These are phyloP conservation scores for Exophiala alcalophila DNA, from an alignment of 2,329 filamentous ascomycete species.

Conservation along the genomic window DNA sequence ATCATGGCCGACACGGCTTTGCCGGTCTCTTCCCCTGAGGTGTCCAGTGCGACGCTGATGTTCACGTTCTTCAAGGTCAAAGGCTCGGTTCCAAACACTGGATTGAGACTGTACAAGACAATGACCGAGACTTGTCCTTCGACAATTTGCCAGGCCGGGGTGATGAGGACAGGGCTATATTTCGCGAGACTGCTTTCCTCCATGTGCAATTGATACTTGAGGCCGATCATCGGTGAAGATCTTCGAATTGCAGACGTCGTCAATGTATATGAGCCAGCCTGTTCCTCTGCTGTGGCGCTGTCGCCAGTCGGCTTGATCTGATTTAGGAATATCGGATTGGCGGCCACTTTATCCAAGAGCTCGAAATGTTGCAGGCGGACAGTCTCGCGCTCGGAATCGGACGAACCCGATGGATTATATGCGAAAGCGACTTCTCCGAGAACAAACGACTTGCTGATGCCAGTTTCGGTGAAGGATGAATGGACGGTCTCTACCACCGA, in stretches of 20 bases:
- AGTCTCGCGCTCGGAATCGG: constrained; percentile 52
- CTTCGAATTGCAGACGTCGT: constrained; percentile 68
- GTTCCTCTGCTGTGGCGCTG: constrained; percentile 39
- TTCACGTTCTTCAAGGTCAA: constrained; percentile 73
- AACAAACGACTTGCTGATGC: constrained; percentile 68
- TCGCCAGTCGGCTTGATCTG: constrained; percentile 15
- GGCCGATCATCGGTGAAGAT: constrained; percentile 67
- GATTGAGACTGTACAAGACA: constrained; percentile 80
- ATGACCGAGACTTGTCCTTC: constrained; percentile 82
- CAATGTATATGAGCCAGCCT: constrained; percentile 75
- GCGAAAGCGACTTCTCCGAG: constrained; percentile 86
- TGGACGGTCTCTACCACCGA: constrained; percentile 92
- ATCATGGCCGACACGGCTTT: constrained; percentile 48
- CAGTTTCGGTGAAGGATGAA: constrained; percentile 73
- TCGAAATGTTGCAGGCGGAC: constrained; percentile 86
- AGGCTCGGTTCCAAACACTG: constrained; percentile 50
- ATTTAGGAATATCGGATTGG: constrained; percentile 86
- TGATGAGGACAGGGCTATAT: constrained; percentile 70
- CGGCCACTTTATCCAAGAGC: constrained; percentile 85
- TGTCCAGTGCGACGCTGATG: constrained; percentile 54
- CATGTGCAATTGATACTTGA: constrained; percentile 86
- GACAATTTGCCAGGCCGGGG: constrained; percentile 77
- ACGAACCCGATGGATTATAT: constrained; percentile 59
- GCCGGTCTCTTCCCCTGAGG: constrained; percentile 37
- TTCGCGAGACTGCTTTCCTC: constrained; percentile 55